Evolutionary conservation across 2,329 filamentous ascomycete species (phyloP).

Genomic region (Hortaea werneckii): DNA sequence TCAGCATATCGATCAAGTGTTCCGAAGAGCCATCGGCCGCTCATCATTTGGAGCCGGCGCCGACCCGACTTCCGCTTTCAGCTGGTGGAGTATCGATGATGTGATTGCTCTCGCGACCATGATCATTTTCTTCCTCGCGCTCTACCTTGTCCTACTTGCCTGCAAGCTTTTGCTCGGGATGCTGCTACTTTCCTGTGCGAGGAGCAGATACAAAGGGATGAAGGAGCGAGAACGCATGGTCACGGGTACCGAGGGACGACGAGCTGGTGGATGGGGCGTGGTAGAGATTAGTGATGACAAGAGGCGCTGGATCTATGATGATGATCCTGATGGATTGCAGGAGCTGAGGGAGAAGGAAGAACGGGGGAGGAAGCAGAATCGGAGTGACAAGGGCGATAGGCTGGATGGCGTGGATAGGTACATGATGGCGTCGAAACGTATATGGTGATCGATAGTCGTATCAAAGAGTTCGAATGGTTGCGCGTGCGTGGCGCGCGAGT

Average conservation of each 20-base stretch:
- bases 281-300: slow-evolving; percentile 86
- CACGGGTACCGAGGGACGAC: slow-evolving; percentile 53
- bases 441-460: no score
- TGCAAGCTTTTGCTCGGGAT: slow-evolving; percentile 72
- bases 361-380: slow-evolving; percentile 49
- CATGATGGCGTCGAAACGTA: slow-evolving; percentile 92
- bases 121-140: slow-evolving; percentile 72
- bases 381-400: slow-evolving; percentile 38
- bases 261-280: slow-evolving; percentile 71
- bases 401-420: slow-evolving; percentile 66
- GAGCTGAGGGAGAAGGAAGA: slow-evolving; percentile 52
- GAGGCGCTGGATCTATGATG: slow-evolving; percentile 73
- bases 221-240: slow-evolving; percentile 51
- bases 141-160: slow-evolving; percentile 76
- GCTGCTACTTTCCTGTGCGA: slow-evolving; percentile 67
- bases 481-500: no score
- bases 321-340: slow-evolving; percentile 63
- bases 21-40: slow-evolving; percentile 66
- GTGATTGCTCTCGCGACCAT: slow-evolving; percentile 67
- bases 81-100: slow-evolving; percentile 58
- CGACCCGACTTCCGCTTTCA: slow-evolving; percentile 19
- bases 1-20: slow-evolving; percentile 66
- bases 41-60: slow-evolving; percentile 52
- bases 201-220: slow-evolving; percentile 72
- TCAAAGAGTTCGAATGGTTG: no score